These are phyloP conservation scores for Colletotrichum agaves DNA, from an alignment of 2,329 filamentous ascomycete species.

Conservation along the genomic window DNA sequence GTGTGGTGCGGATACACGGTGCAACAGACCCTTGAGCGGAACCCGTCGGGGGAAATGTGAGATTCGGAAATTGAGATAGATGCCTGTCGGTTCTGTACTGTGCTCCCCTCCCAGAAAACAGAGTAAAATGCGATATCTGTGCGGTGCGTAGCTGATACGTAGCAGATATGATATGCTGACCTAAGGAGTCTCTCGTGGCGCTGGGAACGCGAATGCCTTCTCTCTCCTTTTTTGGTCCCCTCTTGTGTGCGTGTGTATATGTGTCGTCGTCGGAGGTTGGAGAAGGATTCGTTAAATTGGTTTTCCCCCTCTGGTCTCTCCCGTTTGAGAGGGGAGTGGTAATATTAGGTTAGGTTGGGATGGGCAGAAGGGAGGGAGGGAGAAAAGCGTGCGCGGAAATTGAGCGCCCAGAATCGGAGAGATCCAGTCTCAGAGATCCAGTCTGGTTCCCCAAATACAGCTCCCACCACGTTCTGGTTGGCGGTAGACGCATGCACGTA, in stretches of 20 bases:
- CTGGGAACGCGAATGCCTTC: constrained; percentile 25
- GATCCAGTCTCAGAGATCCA: background rate
- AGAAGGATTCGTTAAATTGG: constrained; percentile 1
- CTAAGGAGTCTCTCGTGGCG: constrained; percentile 23
- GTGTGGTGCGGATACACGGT: constrained; percentile 33
- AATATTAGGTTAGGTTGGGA: constrained; percentile 20
- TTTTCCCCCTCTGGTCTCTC: background rate
- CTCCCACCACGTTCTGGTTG: background rate
- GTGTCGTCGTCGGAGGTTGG: background rate
- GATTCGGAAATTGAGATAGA: background rate
- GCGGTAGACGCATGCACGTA: constrained; percentile 16
- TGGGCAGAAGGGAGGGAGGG: constrained; percentile 18
- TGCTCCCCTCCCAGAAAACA: background rate
- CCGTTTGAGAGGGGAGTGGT: constrained; percentile 17
- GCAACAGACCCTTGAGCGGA: constrained; percentile 27
- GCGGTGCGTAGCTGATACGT: constrained; percentile 18
- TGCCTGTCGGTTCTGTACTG: constrained; percentile 2
- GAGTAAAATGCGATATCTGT: constrained; percentile 5
- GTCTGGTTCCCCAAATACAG: background rate
- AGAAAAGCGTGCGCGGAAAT: constrained; percentile 28
- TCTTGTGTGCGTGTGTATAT: background rate
- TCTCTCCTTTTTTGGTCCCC: background rate
- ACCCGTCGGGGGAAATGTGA: constrained; percentile 33
- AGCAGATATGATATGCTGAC: constrained; percentile 14
- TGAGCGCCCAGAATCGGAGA: constrained; percentile 22